Evolutionary conservation across 257 asterid genomes (phyloP).

Genomic region (Anisodus tanguticus): DNA sequence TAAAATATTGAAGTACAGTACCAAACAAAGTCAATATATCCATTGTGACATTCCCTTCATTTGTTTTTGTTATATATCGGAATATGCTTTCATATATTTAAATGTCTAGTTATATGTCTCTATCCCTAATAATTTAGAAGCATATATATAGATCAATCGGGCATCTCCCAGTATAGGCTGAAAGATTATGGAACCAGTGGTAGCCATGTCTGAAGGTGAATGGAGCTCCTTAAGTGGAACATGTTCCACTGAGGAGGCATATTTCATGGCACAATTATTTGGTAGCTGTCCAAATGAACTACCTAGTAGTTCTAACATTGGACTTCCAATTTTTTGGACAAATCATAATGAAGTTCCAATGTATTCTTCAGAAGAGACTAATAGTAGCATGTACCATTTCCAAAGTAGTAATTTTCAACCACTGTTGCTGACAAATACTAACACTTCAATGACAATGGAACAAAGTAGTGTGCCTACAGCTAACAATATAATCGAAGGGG

Average conservation of each 20-base stretch:
- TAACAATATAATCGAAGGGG: conserved; percentile 36
- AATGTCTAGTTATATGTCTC: neutral
- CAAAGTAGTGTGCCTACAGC: neutral
- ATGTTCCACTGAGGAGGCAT: conserved; percentile 56
- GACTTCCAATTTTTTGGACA: conserved; percentile 30
- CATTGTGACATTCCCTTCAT: conserved; percentile 2
- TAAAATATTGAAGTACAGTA: neutral
- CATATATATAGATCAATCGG: neutral
- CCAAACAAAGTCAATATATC: conserved; percentile 21
- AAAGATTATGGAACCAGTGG: conserved; percentile 54
- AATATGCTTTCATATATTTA: neutral
- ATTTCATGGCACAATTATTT: conserved; percentile 44
- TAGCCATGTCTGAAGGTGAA: conserved; percentile 67
- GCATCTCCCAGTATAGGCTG: neutral
- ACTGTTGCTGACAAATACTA: neutral
- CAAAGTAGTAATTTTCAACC: conserved; percentile 43
- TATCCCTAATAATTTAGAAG: neutral
- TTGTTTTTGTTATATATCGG: neutral
- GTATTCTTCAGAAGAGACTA: conserved; percentile 33
- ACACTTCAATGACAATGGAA: conserved; percentile 37
- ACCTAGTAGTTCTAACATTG: conserved; percentile 35
- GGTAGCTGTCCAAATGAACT: conserved; percentile 43
- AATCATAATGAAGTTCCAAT: conserved; percentile 32
- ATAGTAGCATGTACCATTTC: conserved; percentile 36
- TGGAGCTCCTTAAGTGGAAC: conserved; percentile 66